phyloP scores from a whole-genome alignment of 257 asterid species.

The Buddleja alternifolia region DNA sequence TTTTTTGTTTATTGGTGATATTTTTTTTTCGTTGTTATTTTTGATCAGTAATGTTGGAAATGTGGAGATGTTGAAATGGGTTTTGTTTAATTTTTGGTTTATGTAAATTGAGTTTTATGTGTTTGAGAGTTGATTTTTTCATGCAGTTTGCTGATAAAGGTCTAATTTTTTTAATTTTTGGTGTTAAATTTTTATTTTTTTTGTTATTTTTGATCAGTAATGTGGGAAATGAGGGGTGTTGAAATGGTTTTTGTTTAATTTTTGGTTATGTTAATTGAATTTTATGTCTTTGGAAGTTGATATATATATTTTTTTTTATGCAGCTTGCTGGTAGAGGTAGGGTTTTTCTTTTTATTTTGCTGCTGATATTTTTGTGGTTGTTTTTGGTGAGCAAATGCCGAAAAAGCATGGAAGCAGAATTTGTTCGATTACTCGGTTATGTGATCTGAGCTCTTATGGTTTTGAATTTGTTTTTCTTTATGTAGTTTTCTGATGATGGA shows the following conservation, averaged over 20 bases:
- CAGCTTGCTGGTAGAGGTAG: constrained; percentile 1
- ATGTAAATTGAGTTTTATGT: constrained; percentile 35
- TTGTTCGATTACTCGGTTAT: not conserved
- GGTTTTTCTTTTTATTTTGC: not conserved
- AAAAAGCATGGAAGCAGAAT: not conserved
- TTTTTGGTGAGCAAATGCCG: not conserved
- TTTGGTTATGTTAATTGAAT: not conserved
- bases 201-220: constrained; percentile 2
- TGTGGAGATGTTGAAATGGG: constrained; percentile 55
- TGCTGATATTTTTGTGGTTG: not conserved
- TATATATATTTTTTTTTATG: no score
- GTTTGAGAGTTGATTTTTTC: constrained; percentile 64
- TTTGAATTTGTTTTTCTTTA: constrained; percentile 2
- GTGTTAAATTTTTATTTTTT: not conserved
- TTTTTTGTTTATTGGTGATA: not conserved
- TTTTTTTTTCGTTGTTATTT: not conserved
- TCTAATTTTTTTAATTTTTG: no score
- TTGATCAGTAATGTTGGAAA: constrained; percentile 6
- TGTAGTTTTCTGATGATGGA: constrained; percentile 12
- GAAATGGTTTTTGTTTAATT: not conserved
- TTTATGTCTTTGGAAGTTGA: not conserved
- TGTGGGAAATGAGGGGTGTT: not conserved
- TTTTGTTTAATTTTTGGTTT: constrained; percentile 32
- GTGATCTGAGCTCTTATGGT: constrained; percentile 1
- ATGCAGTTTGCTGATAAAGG: constrained; percentile 90